Percentiles rank a stretch among this genome's conserved stretches.
Evolutionary conservation across 2,329 filamentous ascomycete genomes (phyloP).

Genomic region (Mariannaea sp.): DNA sequence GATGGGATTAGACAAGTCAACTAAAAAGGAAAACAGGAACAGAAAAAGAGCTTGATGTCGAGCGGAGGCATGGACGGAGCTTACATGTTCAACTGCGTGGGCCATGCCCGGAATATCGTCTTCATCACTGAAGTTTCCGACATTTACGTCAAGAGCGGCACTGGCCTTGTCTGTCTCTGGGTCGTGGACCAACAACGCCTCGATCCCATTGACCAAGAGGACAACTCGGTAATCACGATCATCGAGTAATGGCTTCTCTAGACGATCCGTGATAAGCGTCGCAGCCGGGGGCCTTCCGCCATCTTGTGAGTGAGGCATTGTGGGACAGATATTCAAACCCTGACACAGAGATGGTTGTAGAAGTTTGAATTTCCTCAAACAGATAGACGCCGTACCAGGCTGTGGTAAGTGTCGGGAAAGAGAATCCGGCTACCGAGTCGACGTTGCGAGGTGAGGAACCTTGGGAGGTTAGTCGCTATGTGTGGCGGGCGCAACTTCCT

Average conservation of each 20-base stretch:
- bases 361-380: constrained; percentile 14
- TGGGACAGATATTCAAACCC: constrained; percentile 24
- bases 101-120: constrained; percentile 92
- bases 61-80: constrained; percentile 21
- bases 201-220: constrained; percentile 81
- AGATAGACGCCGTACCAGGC: constrained; percentile 20
- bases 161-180: constrained; percentile 95
- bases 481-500: constrained; percentile 5
- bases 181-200: constrained; percentile 92
- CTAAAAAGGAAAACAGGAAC: too few species aligned
- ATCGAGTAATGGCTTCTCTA: constrained; percentile 85
- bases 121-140: constrained; percentile 92
- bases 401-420: constrained; percentile 9
- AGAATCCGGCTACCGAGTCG: constrained; percentile 3
- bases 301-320: constrained; percentile 41
- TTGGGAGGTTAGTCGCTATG: constrained; percentile 3
- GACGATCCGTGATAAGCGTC: constrained; percentile 63
- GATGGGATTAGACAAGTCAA: constrained; percentile 21
- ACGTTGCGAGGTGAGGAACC: constrained; percentile 22
- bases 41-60: too few species aligned
- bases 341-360: constrained; percentile 25
- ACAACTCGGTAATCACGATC: constrained; percentile 88
- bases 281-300: constrained; percentile 35
- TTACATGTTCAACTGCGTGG: constrained; percentile 89
- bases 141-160: constrained; percentile 92